A percentile compares a stretch with the other conserved stretches of the same genome.
These are phyloP conservation scores for Seiridium unicorne DNA, from an alignment of 2,329 filamentous ascomycete species.

Conservation along the genomic window DNA sequence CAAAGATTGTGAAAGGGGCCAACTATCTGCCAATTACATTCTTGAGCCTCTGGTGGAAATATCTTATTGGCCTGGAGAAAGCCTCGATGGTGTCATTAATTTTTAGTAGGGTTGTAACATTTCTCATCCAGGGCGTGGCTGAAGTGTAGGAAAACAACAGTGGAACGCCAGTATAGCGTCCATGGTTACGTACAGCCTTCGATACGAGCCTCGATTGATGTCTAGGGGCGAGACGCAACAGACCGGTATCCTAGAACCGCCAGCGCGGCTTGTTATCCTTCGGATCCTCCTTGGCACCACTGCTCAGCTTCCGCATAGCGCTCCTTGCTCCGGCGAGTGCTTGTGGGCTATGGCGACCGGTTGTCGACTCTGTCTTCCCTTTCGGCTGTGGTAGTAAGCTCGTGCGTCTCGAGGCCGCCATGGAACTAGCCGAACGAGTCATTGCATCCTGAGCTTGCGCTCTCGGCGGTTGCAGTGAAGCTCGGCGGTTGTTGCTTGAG, in stretches of 20 bases:
- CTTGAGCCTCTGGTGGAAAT: background rate
- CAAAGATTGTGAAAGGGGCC: background rate
- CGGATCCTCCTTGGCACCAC: conserved; percentile 24
- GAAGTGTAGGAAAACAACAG: too few species aligned
- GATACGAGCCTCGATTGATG: too few species aligned
- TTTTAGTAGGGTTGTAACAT: too few species aligned
- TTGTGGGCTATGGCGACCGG: conserved; percentile 49
- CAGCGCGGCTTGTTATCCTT: conserved; percentile 49
- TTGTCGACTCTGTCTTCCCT: conserved; percentile 28
- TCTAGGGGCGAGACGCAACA: background rate
- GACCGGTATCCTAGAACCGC: conserved; percentile 31
- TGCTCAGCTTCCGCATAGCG: conserved; percentile 38
- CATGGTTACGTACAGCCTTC: too few species aligned
- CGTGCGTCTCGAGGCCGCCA: conserved; percentile 48
- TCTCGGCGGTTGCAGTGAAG: conserved; percentile 51
- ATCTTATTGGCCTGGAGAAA: background rate
- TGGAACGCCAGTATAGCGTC: too few species aligned
- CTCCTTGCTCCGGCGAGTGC: conserved; percentile 43
- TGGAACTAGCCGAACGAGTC: conserved; percentile 54
- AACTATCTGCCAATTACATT: background rate
- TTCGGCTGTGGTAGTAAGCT: conserved; percentile 54
- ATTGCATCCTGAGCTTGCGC: conserved; percentile 25
- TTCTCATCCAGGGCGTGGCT: too few species aligned
- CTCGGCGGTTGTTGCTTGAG: conserved; percentile 43
- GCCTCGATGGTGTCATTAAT: too few species aligned